phyloP scores from a whole-genome alignment of 805 yeast species.

The Metschnikowia lachancei region DNA sequence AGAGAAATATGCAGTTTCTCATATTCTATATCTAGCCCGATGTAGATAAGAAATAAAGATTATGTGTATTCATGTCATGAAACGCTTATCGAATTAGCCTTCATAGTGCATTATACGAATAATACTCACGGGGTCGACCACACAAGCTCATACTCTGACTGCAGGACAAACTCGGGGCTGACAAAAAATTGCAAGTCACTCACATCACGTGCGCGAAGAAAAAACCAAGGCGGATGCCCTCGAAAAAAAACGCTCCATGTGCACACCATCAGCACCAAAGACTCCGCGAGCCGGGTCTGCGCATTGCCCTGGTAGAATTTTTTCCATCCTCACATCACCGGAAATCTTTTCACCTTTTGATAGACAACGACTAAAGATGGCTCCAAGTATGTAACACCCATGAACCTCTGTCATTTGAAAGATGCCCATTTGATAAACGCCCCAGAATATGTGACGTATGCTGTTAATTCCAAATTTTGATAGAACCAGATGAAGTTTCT shows the following conservation, averaged over 20 bases:
- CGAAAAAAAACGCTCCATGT: neutral
- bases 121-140: neutral
- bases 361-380: slow-evolving; percentile 22
- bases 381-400: slow-evolving; percentile 21
- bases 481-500: too few species aligned
- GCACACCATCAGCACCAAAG: slow-evolving; percentile 6
- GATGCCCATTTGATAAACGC: neutral
- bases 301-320: slow-evolving; percentile 13
- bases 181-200: slow-evolving; percentile 4
- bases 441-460: neutral
- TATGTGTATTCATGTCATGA: too few species aligned
- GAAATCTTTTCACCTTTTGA: slow-evolving; percentile 16
- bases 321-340: slow-evolving; percentile 13
- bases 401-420: neutral
- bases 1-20: too few species aligned
- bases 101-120: too few species aligned
- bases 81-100: too few species aligned
- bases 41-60: too few species aligned
- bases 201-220: slow-evolving; percentile 9
- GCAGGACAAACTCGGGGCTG: neutral
- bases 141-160: neutral
- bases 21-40: too few species aligned
- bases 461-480: too few species aligned
- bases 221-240: slow-evolving; percentile 1
- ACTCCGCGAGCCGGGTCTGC: slow-evolving; percentile 10